Percentiles rank a stretch among this genome's conserved stretches.
phyloP scores from a whole-genome alignment of 331 rosid genomes.

The Acacia concinna region DNA sequence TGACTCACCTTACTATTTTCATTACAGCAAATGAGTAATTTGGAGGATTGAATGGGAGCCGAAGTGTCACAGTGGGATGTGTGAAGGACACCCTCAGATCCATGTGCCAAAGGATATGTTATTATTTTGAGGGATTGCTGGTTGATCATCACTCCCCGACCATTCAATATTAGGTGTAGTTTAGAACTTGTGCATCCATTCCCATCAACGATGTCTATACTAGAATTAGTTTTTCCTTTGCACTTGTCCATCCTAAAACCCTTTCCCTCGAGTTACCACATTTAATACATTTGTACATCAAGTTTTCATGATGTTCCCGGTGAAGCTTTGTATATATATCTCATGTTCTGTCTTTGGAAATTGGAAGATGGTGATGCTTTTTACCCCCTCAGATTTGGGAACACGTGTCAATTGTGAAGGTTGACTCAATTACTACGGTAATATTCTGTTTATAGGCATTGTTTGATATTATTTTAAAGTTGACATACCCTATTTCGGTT shows the following conservation, averaged over 20 bases:
- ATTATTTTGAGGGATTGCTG: background rate
- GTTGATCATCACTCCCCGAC: constrained; percentile 16
- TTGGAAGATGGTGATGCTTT: background rate
- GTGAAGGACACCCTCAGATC: constrained; percentile 20
- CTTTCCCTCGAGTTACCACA: background rate
- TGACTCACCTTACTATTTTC: background rate
- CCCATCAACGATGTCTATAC: constrained; percentile 21
- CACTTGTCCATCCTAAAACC: background rate
- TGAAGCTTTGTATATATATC: constrained; percentile 24
- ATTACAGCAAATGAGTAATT: constrained; percentile 20
- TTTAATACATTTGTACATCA: constrained; percentile 27
- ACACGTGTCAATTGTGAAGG: background rate
- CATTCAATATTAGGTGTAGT: constrained; percentile 28
- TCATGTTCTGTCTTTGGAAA: background rate
- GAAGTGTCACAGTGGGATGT: constrained; percentile 13
- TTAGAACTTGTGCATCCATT: constrained; percentile 24
- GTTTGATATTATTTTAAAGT: background rate
- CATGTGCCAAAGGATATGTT: background rate
- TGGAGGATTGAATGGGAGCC: constrained; percentile 6
- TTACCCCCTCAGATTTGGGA: background rate
- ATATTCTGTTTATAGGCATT: background rate
- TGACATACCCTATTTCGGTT: background rate
- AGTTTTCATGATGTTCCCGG: constrained; percentile 3
- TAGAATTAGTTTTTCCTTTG: constrained; percentile 15
- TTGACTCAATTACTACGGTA: background rate